Percentiles rank a stretch among this genome's conserved stretches.
phyloP scores from a whole-genome alignment of 2,329 filamentous ascomycete genomes.

The Paecilomyces formosus region DNA sequence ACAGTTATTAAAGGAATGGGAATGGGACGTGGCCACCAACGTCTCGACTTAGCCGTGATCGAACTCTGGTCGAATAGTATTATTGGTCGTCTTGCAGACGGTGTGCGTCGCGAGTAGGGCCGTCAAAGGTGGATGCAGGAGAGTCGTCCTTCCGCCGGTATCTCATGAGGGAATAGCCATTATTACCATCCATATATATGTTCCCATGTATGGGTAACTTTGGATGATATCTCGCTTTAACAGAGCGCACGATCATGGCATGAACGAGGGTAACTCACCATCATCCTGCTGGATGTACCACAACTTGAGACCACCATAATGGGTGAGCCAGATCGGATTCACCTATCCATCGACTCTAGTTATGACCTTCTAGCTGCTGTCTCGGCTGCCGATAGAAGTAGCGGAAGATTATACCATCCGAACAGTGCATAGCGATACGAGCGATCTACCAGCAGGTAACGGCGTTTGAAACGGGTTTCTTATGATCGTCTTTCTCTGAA shows the following conservation, averaged over 20 bases:
- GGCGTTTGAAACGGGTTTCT: not conserved
- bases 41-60: slow-evolving; percentile 1
- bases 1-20: slow-evolving; percentile 41
- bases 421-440: not conserved
- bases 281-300: not conserved
- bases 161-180: not conserved
- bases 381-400: not conserved
- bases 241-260: not conserved
- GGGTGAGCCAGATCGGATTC: not conserved
- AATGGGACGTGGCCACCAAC: slow-evolving; percentile 10
- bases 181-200: not conserved
- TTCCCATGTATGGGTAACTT: not conserved
- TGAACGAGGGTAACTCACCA: not conserved
- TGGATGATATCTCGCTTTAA: not conserved
- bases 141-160: not conserved
- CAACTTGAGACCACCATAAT: not conserved
- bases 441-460: not conserved
- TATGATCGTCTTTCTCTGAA: not conserved
- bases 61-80: not conserved
- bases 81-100: not conserved
- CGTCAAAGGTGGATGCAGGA: not conserved
- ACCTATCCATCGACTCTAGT: not conserved
- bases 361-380: not conserved
- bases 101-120: not conserved
- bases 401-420: not conserved